Evolutionary conservation across 2,329 filamentous ascomycete species (phyloP), one percentile per base, ranked within the genome.

Genomic region (Fusarium lateritium): DNA sequence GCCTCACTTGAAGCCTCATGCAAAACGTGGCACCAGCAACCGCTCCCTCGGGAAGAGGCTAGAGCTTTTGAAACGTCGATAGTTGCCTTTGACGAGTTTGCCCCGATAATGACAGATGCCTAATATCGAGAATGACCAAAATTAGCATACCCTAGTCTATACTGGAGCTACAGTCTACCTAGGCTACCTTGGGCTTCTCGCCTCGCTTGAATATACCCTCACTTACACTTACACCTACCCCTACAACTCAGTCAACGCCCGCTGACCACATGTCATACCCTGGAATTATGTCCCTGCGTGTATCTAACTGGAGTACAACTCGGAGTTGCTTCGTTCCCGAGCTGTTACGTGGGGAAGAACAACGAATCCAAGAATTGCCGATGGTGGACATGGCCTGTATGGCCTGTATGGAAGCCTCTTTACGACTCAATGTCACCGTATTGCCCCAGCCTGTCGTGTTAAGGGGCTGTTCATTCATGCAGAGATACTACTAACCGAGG

Each of bases 21-120:
- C 39, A 34, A 69, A 67, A 70, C 67, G 67, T 70, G 67, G 62
- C 67, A 70, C 67, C 67, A 70, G 44, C 46, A 54, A 70, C 67
- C 67, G 54, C 28, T 64, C 62, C 26, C 50, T 67, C 46, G 67
- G 67, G 54, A 60, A 34, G 34, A 36, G 46, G 33, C 50, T 53
- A 54, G 40, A 46, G 31, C 54, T 21, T 21, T 39, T 46, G 39
- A 68, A 60, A 56, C 26, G 22, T 45, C 28, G 42, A 60, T 58
- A 15, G 43, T 50, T 56, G 17, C 36, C 47, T 46, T 51, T 46
- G 26, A 26, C 31, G 52, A 31, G 45, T 51, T 65, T 59, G 45
- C 28, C 28, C 13, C 28, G 22, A 31, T 52, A 15, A 31, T 45
- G 34, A 34, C 21, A 26, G 26, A 22, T 51, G 39, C 51, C 50